phyloP scores from a whole-genome alignment of 768 basidiomycete genomes.

The Leccinum incarnatum region DNA sequence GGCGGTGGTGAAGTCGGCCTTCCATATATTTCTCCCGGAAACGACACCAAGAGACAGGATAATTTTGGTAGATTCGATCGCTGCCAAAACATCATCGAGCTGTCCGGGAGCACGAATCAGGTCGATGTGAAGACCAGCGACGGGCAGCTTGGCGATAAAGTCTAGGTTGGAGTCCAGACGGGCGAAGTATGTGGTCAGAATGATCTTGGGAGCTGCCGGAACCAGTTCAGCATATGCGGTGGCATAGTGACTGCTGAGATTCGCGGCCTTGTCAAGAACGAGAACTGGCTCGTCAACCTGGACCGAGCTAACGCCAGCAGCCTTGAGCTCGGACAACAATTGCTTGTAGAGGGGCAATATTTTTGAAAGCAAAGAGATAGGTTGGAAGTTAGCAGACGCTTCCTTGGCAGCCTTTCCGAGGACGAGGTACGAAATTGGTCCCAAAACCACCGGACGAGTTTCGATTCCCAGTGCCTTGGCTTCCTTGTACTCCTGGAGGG shows the following conservation, averaged over 20 bases:
- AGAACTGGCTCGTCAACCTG: conserved; percentile 98
- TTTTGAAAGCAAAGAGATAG: conserved; percentile 85
- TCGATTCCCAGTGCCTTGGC: conserved; percentile 84
- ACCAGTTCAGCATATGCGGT: conserved; percentile 79
- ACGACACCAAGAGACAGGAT: conserved; percentile 91
- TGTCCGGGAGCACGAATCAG: conserved; percentile 91
- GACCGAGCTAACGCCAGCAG: conserved; percentile 90
- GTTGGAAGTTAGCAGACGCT: conserved; percentile 79
- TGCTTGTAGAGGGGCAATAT: conserved; percentile 90
- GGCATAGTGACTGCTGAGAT: conserved; percentile 75
- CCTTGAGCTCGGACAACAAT: conserved; percentile 86
- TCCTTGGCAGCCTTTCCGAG: conserved; percentile 91
- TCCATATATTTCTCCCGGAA: conserved; percentile 99
- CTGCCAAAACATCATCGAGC: conserved; percentile 76
- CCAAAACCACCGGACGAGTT: conserved; percentile 95
- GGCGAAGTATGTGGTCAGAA: conserved; percentile 95
- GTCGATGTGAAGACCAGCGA: conserved; percentile 95
- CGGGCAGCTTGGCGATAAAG: conserved; percentile 87
- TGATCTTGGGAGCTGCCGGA: conserved; percentile 84
- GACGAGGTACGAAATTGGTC: conserved; percentile 92
- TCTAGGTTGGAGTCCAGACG: conserved; percentile 91
- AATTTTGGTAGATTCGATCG: conserved; percentile 79
- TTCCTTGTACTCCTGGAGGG: conserved; percentile 90
- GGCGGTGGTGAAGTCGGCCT: conserved; percentile 85
- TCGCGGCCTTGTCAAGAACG: conserved; percentile 81